These are phyloP conservation scores for Nasturtium officinale DNA, from an alignment of 345 rosid genomes.

Conservation along the genomic window DNA sequence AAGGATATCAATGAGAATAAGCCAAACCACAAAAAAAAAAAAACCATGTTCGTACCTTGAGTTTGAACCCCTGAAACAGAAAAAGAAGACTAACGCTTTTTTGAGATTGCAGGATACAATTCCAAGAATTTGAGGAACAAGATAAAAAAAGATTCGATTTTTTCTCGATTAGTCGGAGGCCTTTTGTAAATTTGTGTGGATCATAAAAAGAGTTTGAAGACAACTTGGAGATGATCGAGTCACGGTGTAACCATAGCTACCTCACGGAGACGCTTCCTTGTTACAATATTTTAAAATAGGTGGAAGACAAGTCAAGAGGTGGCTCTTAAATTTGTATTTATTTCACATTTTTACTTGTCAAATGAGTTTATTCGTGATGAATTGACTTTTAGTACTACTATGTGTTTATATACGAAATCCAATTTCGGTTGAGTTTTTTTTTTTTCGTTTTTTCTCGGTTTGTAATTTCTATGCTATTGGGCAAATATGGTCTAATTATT, in stretches of 20 bases:
- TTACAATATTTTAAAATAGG: not conserved
- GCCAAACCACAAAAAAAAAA: conserved; percentile 2
- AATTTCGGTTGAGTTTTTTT: not conserved
- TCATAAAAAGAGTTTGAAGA: not conserved
- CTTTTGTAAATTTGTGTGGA: not conserved
- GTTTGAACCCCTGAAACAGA: not conserved
- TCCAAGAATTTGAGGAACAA: not conserved
- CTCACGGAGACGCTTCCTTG: not conserved
- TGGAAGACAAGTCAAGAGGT: not conserved
- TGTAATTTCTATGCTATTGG: not conserved
- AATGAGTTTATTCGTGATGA: too few relatives aligned
- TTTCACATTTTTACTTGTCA: not conserved
- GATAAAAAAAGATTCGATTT: not conserved
- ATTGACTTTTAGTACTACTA: too few relatives aligned
- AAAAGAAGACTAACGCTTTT: not conserved
- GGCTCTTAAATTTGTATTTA: not conserved
- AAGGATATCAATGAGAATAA: not conserved
- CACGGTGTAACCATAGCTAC: conserved; percentile 16
- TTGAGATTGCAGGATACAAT: not conserved
- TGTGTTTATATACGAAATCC: too few relatives aligned
- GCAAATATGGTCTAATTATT: too few relatives aligned
- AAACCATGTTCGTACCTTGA: conserved; percentile 17
- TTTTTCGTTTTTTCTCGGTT: not conserved
- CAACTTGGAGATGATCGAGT: conserved; percentile 27
- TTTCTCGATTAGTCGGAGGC: not conserved